Evolutionary conservation across 225 moss, liverwort and hornwort species (phyloP), one percentile per base, ranked within the genome.

Genomic region (Takakia lepidozioides): DNA sequence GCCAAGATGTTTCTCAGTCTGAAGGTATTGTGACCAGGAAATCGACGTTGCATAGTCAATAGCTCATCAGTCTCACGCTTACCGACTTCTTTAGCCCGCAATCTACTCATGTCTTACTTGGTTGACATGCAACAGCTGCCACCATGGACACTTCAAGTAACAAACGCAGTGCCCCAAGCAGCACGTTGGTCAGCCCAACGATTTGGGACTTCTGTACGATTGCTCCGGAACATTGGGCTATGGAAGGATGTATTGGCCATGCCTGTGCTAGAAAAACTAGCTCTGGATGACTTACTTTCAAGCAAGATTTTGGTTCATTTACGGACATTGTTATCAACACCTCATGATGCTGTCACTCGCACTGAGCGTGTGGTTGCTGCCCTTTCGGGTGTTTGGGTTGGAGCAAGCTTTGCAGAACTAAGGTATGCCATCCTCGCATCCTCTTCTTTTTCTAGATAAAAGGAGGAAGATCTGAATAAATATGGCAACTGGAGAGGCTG

Each of bases 191-290:
- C 68, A 29, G 92, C 88, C 40, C 80, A 83, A 10, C 91, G 87
- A 61, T 99, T 99, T 55, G 98, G 91, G 55, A 91, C 72, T 46
- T 75, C 91, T 36, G 65, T 99, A 32, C 84, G 98, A 46, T 62
- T 99, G 54, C 68, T 99, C 23, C 83, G 87, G 24, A 99, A 87
- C 54, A 75, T 99, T 69, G 87, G 82, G 18, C 67, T 81, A 49
- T 99, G 98, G 98, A 91, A 85, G 71, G 75, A 81, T 46, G 67
- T 88, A n/a, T 42, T 99, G 54, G 74, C 85, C 29, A 43, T 83
- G 39, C 78, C 91, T 16, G 62, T 83, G 43, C 72, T 99, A 19
- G 98, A 99, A 72, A 78, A 71, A 51, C 54, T 99, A 51, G 98
- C 98, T 22, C 67, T 99, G 6, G 98, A 91, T 54, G 78, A 91